Percentiles rank a stretch among this genome's conserved stretches.
phyloP scores from a whole-genome alignment of 1,139 yeast genomes.

The Candida gigantensis region DNA sequence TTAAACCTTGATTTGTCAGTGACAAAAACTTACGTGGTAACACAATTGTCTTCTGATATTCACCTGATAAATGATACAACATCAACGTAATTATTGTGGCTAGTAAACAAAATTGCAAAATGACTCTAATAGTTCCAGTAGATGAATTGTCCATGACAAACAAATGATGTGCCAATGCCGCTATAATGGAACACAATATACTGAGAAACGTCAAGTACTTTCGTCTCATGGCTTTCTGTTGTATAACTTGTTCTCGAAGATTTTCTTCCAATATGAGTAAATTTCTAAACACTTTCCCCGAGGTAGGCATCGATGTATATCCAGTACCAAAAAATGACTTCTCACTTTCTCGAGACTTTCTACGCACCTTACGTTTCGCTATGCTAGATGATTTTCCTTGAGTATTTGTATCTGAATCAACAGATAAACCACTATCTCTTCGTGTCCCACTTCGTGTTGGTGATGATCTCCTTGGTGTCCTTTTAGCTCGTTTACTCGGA shows the following conservation, averaged over 20 bases:
- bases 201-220: slow-evolving; percentile 75
- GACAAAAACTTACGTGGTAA: slow-evolving; percentile 76
- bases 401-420: slow-evolving; percentile 15
- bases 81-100: slow-evolving; percentile 71
- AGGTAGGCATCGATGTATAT: slow-evolving; percentile 51
- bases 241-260: slow-evolving; percentile 74
- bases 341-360: slow-evolving; percentile 34
- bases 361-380: slow-evolving; percentile 28
- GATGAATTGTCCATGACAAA: slow-evolving; percentile 28
- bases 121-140: slow-evolving; percentile 41
- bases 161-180: slow-evolving; percentile 44
- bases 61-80: slow-evolving; percentile 84
- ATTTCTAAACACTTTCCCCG: slow-evolving; percentile 77
- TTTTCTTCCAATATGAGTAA: slow-evolving; percentile 83
- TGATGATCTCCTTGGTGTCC: slow-evolving; percentile 6
- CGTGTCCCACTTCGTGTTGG: slow-evolving; percentile 5
- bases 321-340: slow-evolving; percentile 37
- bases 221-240: slow-evolving; percentile 66
- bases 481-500: slow-evolving; percentile 1
- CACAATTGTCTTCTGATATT: slow-evolving; percentile 81
- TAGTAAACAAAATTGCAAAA: slow-evolving; percentile 61
- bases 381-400: slow-evolving; percentile 20
- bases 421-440: slow-evolving; percentile 15
- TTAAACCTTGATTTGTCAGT: slow-evolving; percentile 81
- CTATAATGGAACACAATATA: slow-evolving; percentile 44